phyloP scores from a whole-genome alignment of 2,329 filamentous ascomycete species.

The Stachybotrys echinatus region DNA sequence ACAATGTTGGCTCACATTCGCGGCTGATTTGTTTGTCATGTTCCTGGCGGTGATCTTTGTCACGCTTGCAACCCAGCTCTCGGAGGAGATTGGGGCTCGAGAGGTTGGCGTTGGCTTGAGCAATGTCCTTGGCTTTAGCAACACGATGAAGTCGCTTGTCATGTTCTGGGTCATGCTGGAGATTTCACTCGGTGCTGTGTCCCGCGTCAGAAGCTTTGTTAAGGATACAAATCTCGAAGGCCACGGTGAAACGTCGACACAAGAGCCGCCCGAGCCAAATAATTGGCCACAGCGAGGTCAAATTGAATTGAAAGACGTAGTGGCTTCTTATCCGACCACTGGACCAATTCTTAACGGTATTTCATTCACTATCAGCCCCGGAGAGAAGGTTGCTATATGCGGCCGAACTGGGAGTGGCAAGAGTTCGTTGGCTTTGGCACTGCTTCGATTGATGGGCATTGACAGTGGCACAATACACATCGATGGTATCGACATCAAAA shows the following conservation, averaged over 20 bases:
- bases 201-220: slow-evolving; percentile 26
- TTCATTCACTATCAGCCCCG: slow-evolving; percentile 20
- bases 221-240: slow-evolving; percentile 12
- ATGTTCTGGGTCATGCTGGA: slow-evolving; percentile 31
- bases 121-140: slow-evolving; percentile 24
- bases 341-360: slow-evolving; percentile 12
- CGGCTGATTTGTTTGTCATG: slow-evolving; percentile 43
- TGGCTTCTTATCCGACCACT: slow-evolving; percentile 18
- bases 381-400: slow-evolving; percentile 46
- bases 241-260: slow-evolving; percentile 15
- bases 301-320: slow-evolving; percentile 18
- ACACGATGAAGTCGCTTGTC: slow-evolving; percentile 28
- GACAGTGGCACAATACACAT: slow-evolving; percentile 31
- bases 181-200: slow-evolving; percentile 28
- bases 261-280: slow-evolving; percentile 12
- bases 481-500: slow-evolving; percentile 35
- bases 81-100: slow-evolving; percentile 19
- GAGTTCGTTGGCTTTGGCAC: slow-evolving; percentile 38
- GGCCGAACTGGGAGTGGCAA: slow-evolving; percentile 49
- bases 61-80: slow-evolving; percentile 34
- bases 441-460: slow-evolving; percentile 43
- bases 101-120: slow-evolving; percentile 26
- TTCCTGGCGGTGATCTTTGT: slow-evolving; percentile 42
- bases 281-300: slow-evolving; percentile 24
- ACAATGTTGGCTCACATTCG: slow-evolving; percentile 51